Conservation (phyloP, 2,329 filamentous ascomycete species). For the Xylaria sp. region DNA sequence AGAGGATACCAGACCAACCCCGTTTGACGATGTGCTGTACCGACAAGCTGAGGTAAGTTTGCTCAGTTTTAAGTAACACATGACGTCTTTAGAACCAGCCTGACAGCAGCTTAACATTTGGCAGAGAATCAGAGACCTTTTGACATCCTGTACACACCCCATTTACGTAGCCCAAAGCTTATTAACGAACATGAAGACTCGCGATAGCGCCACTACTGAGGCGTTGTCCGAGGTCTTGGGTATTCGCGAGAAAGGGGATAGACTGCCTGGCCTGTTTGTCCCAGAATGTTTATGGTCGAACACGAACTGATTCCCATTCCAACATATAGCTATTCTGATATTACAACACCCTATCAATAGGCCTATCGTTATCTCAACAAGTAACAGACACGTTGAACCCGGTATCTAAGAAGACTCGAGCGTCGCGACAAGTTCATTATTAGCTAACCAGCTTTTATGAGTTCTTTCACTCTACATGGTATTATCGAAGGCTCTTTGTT, state of each 20-base stretch:
- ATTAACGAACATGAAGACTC: conserved; percentile 23
- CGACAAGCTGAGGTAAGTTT: neutral
- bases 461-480: neutral
- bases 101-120: conserved; percentile 4
- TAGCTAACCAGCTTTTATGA: neutral
- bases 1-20: neutral
- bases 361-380: neutral
- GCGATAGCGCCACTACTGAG: conserved; percentile 14
- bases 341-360: neutral
- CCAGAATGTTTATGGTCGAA: conserved; percentile 2
- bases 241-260: neutral
- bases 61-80: neutral
- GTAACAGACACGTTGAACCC: neutral
- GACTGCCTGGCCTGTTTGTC: neutral
- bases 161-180: conserved; percentile 26
- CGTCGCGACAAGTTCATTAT: neutral
- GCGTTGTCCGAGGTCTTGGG: conserved; percentile 8
- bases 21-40: neutral
- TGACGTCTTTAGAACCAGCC: neutral
- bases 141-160: conserved; percentile 20
- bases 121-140: conserved; percentile 11
- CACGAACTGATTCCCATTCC: neutral
- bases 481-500: neutral
- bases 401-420: neutral
- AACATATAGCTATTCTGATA: neutral